Base-by-base conservation (phyloP, 768 basidiomycete species). In the Paxillus ammoniavirescens region DNA sequence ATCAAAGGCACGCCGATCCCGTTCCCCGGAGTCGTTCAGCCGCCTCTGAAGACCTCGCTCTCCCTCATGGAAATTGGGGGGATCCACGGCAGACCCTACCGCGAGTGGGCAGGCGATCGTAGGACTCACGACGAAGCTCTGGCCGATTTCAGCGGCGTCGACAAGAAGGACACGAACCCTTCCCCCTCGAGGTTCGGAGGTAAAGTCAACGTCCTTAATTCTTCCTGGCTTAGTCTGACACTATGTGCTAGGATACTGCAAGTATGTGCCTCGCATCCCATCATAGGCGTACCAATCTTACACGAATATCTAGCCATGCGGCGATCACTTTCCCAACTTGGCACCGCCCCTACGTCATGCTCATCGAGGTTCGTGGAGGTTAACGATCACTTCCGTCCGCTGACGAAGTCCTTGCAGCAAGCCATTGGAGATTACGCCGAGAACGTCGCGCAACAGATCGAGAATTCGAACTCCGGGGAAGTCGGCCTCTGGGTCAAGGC, bases 261-360 rank as follows among this genome's bases (percentile, higher is more conserved):
- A 65, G 65, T 65, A 57, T 47, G 65, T 54, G 44, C 26, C 40
- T 21, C 28, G 35, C 8, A 5, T n/a, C 6, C 17, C 28, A 13
- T 14, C 6, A 21, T 8, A 31, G 15, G 2, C 6, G 8, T 37
- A n/a, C 13, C 21, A 21, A n/a, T 31, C 18, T 44, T 53, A 7
- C 35, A 47, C 3, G 8, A 17, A 4, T 9, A 17, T 38, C 47
- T 28, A 65, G 65, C 44, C 65, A 65, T 42, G 54, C 55, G 8
- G 53, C 56, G 2, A 42, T 65, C 42, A 52, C 63, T 21, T 65
- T 65, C 36, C 53, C 62, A 26, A 42, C 65, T 45, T 65, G 65
- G 65, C 65, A 65, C 28, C 63, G 65, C 12, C 65, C 65, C n/a
- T 65, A 65, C 31, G 28, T 67, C 9, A 55, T 65, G 65, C 54